These are phyloP conservation scores for Pseudodiploospora longispora DNA, from an alignment of 2,329 filamentous ascomycete genomes.

Conservation along the genomic window DNA sequence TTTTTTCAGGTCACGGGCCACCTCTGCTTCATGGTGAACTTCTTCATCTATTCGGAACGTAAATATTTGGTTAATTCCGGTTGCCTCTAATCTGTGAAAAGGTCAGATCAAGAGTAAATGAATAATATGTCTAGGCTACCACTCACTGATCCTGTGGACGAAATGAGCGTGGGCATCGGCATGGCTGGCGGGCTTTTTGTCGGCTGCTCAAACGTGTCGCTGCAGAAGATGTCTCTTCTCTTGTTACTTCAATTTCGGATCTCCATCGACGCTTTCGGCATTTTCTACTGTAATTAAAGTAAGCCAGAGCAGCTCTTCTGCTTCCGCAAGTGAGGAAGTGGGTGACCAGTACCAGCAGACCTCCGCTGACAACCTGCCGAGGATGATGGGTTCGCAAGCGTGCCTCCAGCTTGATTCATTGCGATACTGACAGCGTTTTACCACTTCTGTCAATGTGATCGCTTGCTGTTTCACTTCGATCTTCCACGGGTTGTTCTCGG, in stretches of 20 bases:
- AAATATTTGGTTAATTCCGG: conserved; percentile 2
- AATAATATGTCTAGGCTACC: not conserved
- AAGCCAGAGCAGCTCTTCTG: not conserved
- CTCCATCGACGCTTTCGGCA: conserved; percentile 4
- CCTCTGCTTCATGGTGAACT: too few species aligned
- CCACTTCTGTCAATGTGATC: not conserved
- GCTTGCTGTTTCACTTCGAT: not conserved
- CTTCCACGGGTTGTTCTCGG: not conserved
- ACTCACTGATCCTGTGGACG: not conserved
- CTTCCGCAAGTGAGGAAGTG: too few species aligned
- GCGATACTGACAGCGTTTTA: not conserved
- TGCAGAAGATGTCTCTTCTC: not conserved
- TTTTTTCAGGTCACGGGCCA: too few species aligned
- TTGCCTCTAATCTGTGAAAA: not conserved
- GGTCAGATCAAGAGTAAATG: not conserved
- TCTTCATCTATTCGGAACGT: too few species aligned
- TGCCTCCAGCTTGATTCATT: not conserved
- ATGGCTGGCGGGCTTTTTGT: not conserved
- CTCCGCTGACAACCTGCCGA: too few species aligned
- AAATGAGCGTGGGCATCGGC: not conserved
- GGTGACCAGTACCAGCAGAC: too few species aligned
- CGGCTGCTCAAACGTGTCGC: not conserved
- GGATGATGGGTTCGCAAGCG: not conserved
- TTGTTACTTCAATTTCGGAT: conserved; percentile 1
- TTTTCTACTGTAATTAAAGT: too few species aligned